Evolutionary conservation across 2,329 filamentous ascomycete species (phyloP), one percentile per base, ranked within the genome.

Genomic region (Stemphylium beticola): DNA sequence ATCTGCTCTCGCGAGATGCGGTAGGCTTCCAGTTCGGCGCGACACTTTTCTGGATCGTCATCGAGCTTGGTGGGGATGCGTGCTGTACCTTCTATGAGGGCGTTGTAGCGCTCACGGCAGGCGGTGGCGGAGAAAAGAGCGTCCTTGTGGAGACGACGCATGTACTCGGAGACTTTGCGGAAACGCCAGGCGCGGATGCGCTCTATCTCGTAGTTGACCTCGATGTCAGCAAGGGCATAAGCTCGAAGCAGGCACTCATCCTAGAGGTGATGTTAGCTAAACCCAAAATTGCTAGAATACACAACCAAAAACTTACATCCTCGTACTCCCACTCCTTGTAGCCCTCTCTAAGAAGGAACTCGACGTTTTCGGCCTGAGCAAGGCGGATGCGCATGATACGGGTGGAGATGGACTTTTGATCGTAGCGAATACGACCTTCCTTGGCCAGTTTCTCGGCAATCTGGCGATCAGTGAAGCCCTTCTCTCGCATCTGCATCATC

Each of bases 281-380:
- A 32, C 32, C 33, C 38, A n/a, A 4, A 33, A 31, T 12, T n/a
- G n/a, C 6, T 10, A 26, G 31, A 6, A 4, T 10, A 17, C 8
- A 26, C 34, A 10, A 6, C 6, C 9, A 12, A 8, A 17, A 37
- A 64, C 73, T 61, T 67, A 82, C 81, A 65, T 84, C 81, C 15
- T 76, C 76, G 11, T 75, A 69, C 45, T 79, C 74, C 82, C 81
- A 84, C 61, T 81, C 79, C 44, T 74, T 79, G 55, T 79, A 67
- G 34, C 80, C 77, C 44, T 79, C 76, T 40, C 79, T 74, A 0
- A 84, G 71, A 20, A 76, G 68, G 39, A 76, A 73, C 53, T 83
- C 79, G n/a, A 79, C 72, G 18, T 73, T 72, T 33, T 74, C 67
- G 31, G 76, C 74, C 39, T 81, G 69, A 1, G 74, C 75, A 33